Evolutionary conservation across 2,329 filamentous ascomycete species (phyloP), one percentile per base, ranked within the genome.

Genomic region (Penicillium sp.): DNA sequence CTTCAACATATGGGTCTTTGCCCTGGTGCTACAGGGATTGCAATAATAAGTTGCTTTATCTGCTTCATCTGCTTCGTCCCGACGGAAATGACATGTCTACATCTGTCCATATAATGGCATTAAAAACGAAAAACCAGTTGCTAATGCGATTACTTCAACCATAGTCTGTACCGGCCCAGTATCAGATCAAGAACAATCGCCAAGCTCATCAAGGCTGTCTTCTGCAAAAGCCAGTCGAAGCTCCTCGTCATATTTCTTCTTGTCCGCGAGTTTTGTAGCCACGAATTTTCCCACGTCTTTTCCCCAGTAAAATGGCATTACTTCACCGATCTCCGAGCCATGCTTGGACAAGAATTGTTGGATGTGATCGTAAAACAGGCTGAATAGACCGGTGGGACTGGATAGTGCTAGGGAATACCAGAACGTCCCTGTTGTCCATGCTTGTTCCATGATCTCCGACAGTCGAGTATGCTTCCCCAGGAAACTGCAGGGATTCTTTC

Each of bases 181-280:
- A 23, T 23, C 22, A 6, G 22, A 11, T 6, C 6, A 6, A 11
- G 22, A 6, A 6, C 22, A 6, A 6, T 23, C 22, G 6, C 11
- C 22, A 23, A 23, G 22, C 22, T 23, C 10, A 27, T 27, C 25
- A 27, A 11, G n/a, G 25, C 25, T 27, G 32, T n/a, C 26, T 26
- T 17, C 22, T 34, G 20, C 32, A 12, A 34, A 34, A 23, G 32
- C 32, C 26, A 4, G 32, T 23, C 13, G 32, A 26, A 34, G 32
- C 32, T 34, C 32, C 10, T 11, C 15, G 20, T 34, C 32, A 26
- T 34, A 34, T 23, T n/a, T 15, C 32, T 17, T 25, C 17, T 23
- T 34, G 14, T 34, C 32, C 15, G 32, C 32, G 13, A 34, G 32
- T 12, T 34, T 34, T n/a, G 20, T 34, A 3, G 32, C 32, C 32